Evolutionary conservation across 306 rosid species (phyloP).

Genomic region (Rosa chinensis): DNA sequence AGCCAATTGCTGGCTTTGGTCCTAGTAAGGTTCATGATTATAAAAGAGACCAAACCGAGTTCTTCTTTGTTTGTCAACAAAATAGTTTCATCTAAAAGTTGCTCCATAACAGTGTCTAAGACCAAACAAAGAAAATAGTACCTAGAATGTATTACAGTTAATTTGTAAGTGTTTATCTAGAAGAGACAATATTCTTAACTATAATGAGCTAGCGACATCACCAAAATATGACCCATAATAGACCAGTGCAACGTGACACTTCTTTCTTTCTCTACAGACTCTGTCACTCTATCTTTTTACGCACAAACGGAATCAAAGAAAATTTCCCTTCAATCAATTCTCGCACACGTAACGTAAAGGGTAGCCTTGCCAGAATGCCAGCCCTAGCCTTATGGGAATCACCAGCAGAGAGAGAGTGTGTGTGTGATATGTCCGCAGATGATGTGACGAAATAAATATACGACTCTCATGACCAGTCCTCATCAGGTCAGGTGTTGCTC

Average conservation of each 20-base stretch:
- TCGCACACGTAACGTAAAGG: neutral
- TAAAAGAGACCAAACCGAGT: neutral
- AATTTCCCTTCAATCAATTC: neutral
- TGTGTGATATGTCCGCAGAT: neutral
- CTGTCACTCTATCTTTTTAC: neutral
- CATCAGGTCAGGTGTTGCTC: conserved; percentile 2
- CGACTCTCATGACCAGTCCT: conserved; percentile 1
- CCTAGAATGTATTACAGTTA: neutral
- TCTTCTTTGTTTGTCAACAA: neutral
- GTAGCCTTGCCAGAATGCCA: neutral
- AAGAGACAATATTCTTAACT: neutral
- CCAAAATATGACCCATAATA: neutral
- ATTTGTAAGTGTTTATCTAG: neutral
- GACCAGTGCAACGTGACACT: neutral
- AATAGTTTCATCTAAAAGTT: neutral
- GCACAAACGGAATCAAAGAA: conserved; percentile 9
- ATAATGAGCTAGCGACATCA: neutral
- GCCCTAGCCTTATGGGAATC: conserved; percentile 1
- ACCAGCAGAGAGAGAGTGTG: neutral
- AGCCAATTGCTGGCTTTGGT: neutral
- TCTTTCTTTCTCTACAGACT: neutral
- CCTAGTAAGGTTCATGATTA: neutral
- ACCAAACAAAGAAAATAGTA: neutral
- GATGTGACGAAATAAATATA: conserved; percentile 13
- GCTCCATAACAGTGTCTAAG: neutral